Base-by-base conservation (phyloP, 176 grass and related monocot genomes). In the Zizania latifolia region DNA sequence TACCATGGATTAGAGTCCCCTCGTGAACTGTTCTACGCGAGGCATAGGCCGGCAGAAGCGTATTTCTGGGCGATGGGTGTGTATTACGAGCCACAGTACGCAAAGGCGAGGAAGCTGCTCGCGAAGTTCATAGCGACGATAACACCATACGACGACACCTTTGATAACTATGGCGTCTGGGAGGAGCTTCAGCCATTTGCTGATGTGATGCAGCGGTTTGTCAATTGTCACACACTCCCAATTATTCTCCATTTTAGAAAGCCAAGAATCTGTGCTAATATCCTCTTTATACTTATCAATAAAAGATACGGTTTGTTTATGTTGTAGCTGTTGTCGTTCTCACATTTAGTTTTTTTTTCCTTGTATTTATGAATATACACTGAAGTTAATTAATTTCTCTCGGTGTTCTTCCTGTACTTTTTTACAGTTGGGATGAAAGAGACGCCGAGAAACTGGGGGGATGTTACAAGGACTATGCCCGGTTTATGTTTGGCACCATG, bases 31-130 rank as follows among this genome's bases (percentile, higher is more conserved):
- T 78, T 41, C 34, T 79, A 78, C 37, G 76, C 67, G 3, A 62
- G 83, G 28, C 74, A 85, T 21, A 78, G 75, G 16, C 33, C 54
- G 7, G 51, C 71, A 22, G 75, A 85, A 65, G 4, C 33, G 3
- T 85, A 79, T 24, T 79, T 72, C n/a, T 74, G 75, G 82, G 41
- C 35, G 34, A 7, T 84, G 13, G 82, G 65, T 16, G 66, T 84
- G 14, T 75, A 63, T 22, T 71, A 84, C 34, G 74, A 84, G 21
- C 74, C 82, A 21, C 36, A 71, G 6, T 72, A 62, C 32, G 65
- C 56, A 10, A 76, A 76, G 63, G 39, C 65, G 10, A 68, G 82
- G 29, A 50, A 54, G 65, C 24, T 84, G 24, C 26, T 71, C 1
- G 56, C 82, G 0, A 84, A 84, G 7, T 70, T 78, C 17, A 51